Percentiles rank a stretch among this genome's conserved stretches.
phyloP scores from a whole-genome alignment of 2,329 filamentous ascomycete genomes.

The Aspergillus sp. region DNA sequence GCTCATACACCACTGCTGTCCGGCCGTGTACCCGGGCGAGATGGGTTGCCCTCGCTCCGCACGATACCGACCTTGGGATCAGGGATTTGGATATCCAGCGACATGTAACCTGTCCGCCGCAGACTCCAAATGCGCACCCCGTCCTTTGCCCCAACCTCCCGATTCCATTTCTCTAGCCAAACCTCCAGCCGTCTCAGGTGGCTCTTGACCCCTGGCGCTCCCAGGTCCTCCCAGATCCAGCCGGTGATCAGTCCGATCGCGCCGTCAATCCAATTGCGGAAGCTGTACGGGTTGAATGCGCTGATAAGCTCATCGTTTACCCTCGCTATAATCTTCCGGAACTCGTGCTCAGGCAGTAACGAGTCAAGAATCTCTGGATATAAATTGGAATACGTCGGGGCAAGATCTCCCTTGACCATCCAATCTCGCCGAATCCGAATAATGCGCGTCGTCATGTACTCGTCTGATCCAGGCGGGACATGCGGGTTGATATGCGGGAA shows the following conservation, averaged over 20 bases:
- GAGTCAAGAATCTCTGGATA: constrained; percentile 96
- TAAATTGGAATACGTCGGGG: constrained; percentile 89
- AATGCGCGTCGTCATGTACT: constrained; percentile 77
- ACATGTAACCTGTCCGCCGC: constrained; percentile 84
- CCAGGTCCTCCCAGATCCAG: constrained; percentile 93
- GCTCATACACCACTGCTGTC: constrained; percentile 29
- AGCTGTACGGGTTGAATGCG: constrained; percentile 77
- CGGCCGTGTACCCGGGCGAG: constrained; percentile 35
- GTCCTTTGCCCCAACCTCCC: constrained; percentile 57
- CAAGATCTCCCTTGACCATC: constrained; percentile 84
- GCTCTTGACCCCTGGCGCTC: constrained; percentile 72
- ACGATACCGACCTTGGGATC: constrained; percentile 51
- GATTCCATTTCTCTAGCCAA: constrained; percentile 88
- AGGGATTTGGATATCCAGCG: constrained; percentile 51
- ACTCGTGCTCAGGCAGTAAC: constrained; percentile 80
- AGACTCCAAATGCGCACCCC: constrained; percentile 75
- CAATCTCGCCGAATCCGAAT: constrained; percentile 91
- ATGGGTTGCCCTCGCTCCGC: constrained; percentile 34
- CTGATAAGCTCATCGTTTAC: constrained; percentile 74
- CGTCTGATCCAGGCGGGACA: constrained; percentile 72
- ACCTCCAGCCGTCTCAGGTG: constrained; percentile 68
- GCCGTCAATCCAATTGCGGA: constrained; percentile 76
- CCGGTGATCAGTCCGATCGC: constrained; percentile 79
- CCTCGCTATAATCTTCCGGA: constrained; percentile 75
- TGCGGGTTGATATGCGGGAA: constrained; percentile 93